Base-by-base conservation (phyloP, 179 eudicot genomes). In the Camellia oleifera region DNA sequence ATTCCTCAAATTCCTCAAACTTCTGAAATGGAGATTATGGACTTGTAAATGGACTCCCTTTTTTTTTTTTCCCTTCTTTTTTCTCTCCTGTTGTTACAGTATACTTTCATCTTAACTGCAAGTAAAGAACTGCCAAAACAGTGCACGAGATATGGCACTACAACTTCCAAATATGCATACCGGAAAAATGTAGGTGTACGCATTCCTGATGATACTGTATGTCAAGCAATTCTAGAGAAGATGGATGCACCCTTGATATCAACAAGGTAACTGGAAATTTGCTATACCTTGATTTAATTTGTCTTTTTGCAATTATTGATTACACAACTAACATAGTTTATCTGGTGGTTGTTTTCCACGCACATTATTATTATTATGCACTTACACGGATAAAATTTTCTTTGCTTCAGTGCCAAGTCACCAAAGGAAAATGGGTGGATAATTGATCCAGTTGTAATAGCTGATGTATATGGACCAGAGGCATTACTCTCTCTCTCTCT, bases 31-130 rank as follows among this genome's bases (percentile, higher is more conserved):
- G 62, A 20, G 7, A 54, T 15, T 45, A 69, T 14, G 74, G 79
- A 40, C 60, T 64, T 45, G 60, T 48, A 65, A 62, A 20, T 20
- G 14, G 12, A 61, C 13, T 72, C 12, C 32, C 50, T 53, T 46
- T 72, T 56, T 46, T 46, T 32, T 32, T 1, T 1, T 1, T 1
- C 40, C 40, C 40, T 32, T 32, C 1, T 32, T 32, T 32, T 32
- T 32, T 32, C 40, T 32, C 40, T 32, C 40, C 40, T 32, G 40
- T 32, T 81, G 81, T 79, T n/a, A 83, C 93, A 94, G 98, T 94
- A 94, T 84, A 94, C 98, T 58, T 94, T 94, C 86, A 91, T 94
- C 78, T 88, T 94, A 70, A 90, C 93, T 74, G 92, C 98, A 84
- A 91, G 96, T 85, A 94, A 93, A 87, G 90, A 83, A 76, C 79